Evolutionary conservation across 805 yeast genomes (phyloP).

Genomic region (Cyberlindnera mrakii): DNA sequence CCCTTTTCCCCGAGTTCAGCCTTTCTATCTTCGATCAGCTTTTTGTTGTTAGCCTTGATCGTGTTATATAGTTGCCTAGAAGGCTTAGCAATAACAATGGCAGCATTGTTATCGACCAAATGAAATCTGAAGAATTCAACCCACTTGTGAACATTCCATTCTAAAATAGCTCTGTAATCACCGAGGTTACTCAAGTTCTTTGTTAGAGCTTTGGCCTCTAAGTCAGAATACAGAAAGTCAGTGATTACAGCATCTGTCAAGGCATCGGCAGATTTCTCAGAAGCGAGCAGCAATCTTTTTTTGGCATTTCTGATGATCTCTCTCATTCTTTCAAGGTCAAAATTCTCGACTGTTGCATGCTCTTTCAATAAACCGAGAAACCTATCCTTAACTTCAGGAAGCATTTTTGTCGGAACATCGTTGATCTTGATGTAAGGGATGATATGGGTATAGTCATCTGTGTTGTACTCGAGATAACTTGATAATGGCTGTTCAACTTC

Average conservation of each 20-base stretch:
- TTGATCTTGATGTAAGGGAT: conserved; percentile 49
- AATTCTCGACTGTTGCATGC: conserved; percentile 41
- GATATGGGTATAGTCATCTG: conserved; percentile 66
- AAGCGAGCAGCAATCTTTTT: conserved; percentile 51
- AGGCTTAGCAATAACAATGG: conserved; percentile 67
- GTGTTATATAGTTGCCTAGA: conserved; percentile 51
- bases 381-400: conserved; percentile 47
- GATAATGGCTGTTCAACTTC: conserved; percentile 83
- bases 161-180: conserved; percentile 46
- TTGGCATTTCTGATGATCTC: conserved; percentile 63
- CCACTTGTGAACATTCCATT: conserved; percentile 73
- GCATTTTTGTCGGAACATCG: conserved; percentile 70
- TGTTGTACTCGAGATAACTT: conserved; percentile 58
- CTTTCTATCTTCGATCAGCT: conserved; percentile 43
- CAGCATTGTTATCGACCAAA: conserved; percentile 57
- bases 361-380: conserved; percentile 44
- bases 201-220: conserved; percentile 51
- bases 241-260: conserved; percentile 63
- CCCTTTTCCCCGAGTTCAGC: conserved; percentile 54
- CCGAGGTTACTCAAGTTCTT: conserved; percentile 47
- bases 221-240: conserved; percentile 76
- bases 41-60: conserved; percentile 45
- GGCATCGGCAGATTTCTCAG: conserved; percentile 57
- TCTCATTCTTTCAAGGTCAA: conserved; percentile 61
- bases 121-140: conserved; percentile 41